phyloP scores from a whole-genome alignment of 495 filamentous ascomycete genomes.

The Lindgomyces ingoldianus region DNA sequence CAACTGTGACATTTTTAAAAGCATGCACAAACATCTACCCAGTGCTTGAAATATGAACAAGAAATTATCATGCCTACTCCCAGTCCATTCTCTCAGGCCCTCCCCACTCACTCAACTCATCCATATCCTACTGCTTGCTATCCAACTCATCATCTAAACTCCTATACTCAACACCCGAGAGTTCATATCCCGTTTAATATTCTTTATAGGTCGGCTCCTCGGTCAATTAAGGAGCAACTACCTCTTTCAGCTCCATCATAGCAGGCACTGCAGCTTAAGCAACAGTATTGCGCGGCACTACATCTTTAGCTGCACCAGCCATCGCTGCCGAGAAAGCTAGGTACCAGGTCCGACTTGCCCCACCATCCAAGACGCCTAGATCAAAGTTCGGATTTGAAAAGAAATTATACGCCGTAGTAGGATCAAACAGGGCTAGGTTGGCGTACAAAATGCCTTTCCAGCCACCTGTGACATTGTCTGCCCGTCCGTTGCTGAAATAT shows the following conservation, averaged over 20 bases:
- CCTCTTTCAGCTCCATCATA: too few relatives aligned
- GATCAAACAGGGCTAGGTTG: slow-evolving; percentile 79
- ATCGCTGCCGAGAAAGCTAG: slow-evolving; percentile 72
- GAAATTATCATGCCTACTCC: neutral
- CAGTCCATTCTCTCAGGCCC: neutral
- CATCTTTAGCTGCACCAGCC: slow-evolving; percentile 24
- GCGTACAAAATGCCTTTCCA: slow-evolving; percentile 86
- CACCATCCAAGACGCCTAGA: slow-evolving; percentile 70
- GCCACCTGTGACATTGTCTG: slow-evolving; percentile 63
- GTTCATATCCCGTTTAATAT: neutral
- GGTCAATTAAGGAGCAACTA: too few relatives aligned
- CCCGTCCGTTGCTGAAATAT: slow-evolving; percentile 67
- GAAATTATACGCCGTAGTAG: slow-evolving; percentile 68
- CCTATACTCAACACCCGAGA: neutral
- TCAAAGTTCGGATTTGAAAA: slow-evolving; percentile 70
- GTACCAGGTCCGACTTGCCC: slow-evolving; percentile 87
- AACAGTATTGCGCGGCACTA: too few relatives aligned
- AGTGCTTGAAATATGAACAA: neutral
- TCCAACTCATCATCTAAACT: neutral
- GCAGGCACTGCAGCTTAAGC: too few relatives aligned
- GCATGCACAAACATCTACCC: neutral
- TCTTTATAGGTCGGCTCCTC: too few relatives aligned
- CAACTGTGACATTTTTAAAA: neutral
- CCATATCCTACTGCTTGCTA: neutral
- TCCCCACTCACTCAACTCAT: neutral